Evolutionary conservation across 768 basidiomycete species (phyloP), one percentile per base, ranked within the genome.

Genomic region (Lactarius pseudohatsudake): DNA sequence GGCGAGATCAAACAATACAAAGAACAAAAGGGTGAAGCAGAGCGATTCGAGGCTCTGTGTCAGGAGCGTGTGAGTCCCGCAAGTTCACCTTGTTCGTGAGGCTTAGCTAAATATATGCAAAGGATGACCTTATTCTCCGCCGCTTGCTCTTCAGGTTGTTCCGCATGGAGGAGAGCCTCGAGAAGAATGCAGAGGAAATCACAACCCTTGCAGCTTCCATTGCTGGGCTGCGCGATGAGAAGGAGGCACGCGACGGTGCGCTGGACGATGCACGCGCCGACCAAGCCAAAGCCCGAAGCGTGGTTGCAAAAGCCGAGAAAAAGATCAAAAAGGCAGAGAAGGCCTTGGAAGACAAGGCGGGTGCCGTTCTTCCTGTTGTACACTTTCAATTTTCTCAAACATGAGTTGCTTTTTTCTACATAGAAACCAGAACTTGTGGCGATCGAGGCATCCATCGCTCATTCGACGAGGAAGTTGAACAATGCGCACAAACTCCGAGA

Each of bases 1-100:
- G 92, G 92, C 9, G 97, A 99, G 76, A 95, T 97, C 70, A 95
- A 92, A 76, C 94, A 96, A 73, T 98, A 96, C 78, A 94, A 94
- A 79, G 95, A 98, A 74, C 97, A 98, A 78, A 94, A 96, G 76
- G 86, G 85, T 5, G 96, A 98, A 74, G 94, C 95, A 4, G 91
- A 93, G 70, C 81, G 90, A 53, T 98, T 96, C 72, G 90, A 95
- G 75, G 81, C 80, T 9, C 79, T 98, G 16, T 85, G 85, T 72
- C 80, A 89, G 62, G 88, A 95, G 71, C 80, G 84, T 75, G 94
- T 94, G 50, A 38, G 87, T 79, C 5, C 1, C 55, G n/a, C 28
- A 40, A 8, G 26, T 62, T 20, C 69, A 61, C 45, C 13, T 47
- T 22, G 15, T 38, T 58, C 10, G n/a, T n/a, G 4, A 6, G 63